Percentiles rank a stretch among this genome's conserved stretches.
Evolutionary conservation across 495 filamentous ascomycete species (phyloP).

Genomic region (Aspergillus baeticus): DNA sequence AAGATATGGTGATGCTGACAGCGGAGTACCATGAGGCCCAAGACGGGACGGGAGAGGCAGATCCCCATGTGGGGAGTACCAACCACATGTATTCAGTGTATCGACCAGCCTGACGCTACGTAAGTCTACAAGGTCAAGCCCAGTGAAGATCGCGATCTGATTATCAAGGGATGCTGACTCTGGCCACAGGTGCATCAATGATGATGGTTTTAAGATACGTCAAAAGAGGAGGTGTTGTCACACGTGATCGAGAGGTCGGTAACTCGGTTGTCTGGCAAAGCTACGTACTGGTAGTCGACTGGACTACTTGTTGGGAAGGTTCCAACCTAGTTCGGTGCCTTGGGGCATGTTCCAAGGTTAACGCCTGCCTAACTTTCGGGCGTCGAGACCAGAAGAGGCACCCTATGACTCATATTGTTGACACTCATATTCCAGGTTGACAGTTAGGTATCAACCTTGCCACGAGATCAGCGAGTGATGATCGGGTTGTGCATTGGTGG

Average conservation of each 20-base stretch:
- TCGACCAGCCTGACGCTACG: not conserved
- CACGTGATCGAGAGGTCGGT: constrained; percentile 18
- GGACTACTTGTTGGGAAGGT: not conserved
- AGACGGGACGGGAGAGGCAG: not conserved
- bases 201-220: constrained; percentile 15
- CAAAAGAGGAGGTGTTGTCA: constrained; percentile 5
- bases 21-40: not conserved
- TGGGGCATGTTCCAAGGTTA: too few relatives aligned
- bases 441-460: constrained; percentile 7
- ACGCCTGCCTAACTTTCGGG: too few relatives aligned
- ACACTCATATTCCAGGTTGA: not conserved
- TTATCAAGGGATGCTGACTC: constrained; percentile 11
- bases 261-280: too few relatives aligned
- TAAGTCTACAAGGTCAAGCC: not conserved
- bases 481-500: constrained; percentile 4
- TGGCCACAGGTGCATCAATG: not conserved
- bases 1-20: not conserved
- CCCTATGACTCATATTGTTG: not conserved
- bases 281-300: too few relatives aligned
- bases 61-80: constrained; percentile 11
- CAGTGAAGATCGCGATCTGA: constrained; percentile 2
- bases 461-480: not conserved
- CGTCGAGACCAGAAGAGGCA: not conserved
- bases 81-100: not conserved
- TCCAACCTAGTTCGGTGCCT: not conserved